phyloP scores from a whole-genome alignment of 148 eudicot genomes.

The Heliamphora exappendiculata region DNA sequence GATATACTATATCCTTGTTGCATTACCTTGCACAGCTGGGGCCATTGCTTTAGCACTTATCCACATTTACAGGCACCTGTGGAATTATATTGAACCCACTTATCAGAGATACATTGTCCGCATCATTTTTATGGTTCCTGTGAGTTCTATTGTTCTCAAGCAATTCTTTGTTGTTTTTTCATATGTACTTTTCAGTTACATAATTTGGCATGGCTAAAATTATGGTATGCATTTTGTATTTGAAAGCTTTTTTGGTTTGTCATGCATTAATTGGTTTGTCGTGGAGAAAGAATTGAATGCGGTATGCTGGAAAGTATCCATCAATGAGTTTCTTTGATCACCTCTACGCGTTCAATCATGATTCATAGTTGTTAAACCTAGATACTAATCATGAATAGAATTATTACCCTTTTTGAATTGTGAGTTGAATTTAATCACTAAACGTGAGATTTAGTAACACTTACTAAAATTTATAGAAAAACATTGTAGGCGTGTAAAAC shows the following conservation, averaged over 20 bases:
- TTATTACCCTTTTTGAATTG: background rate
- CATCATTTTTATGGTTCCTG: conserved; percentile 96
- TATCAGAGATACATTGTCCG: conserved; percentile 95
- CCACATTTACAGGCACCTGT: conserved; percentile 80
- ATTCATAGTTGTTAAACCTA: background rate
- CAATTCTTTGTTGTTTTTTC: background rate
- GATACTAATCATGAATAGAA: background rate
- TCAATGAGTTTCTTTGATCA: background rate
- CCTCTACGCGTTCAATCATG: background rate
- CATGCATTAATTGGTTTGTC: background rate
- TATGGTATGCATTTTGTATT: background rate
- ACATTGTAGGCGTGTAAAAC: background rate
- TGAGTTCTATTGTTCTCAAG: conserved; percentile 34
- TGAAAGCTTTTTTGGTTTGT: background rate
- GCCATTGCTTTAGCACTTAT: conserved; percentile 67
- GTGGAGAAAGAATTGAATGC: conserved; percentile 7
- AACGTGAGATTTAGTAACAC: background rate
- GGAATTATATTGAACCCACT: conserved; percentile 93
- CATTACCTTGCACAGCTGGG: conserved; percentile 84
- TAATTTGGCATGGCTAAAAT: background rate
- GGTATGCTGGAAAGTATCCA: background rate
- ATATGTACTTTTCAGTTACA: background rate
- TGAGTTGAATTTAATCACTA: background rate
- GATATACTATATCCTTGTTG: conserved; percentile 56
- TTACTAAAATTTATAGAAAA: background rate